These are phyloP conservation scores for Prasinococcaceae sp. DNA, from an alignment of 139 green algal genomes.

Conservation along the genomic window DNA sequence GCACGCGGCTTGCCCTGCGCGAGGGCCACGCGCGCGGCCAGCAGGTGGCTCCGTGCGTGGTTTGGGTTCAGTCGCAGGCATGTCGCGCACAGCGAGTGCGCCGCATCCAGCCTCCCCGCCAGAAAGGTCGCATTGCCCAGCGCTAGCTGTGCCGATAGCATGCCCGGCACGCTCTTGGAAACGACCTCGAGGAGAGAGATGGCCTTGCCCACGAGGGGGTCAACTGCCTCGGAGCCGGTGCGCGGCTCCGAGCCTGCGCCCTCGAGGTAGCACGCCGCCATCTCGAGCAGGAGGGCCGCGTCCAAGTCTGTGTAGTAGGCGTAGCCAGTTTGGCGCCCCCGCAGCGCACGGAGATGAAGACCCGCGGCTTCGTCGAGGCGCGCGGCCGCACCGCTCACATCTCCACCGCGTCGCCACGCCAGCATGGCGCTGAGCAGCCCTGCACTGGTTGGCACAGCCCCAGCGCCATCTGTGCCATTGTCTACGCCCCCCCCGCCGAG, in stretches of 20 bases:
- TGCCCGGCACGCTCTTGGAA: conserved; percentile 17
- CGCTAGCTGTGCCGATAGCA: conserved; percentile 37
- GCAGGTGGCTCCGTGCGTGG: conserved; percentile 34
- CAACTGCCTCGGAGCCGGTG: conserved; percentile 29
- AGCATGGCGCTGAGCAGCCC: conserved; percentile 12
- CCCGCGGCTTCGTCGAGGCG: conserved; percentile 36
- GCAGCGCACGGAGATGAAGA: conserved; percentile 18
- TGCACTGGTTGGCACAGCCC: not conserved
- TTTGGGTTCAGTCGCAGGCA: conserved; percentile 32
- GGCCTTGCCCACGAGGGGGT: conserved; percentile 34
- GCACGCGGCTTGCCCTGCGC: conserved; percentile 15
- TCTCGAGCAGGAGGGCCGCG: conserved; percentile 30
- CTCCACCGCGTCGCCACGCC: not conserved
- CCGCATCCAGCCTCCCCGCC: conserved; percentile 36
- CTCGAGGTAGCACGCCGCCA: conserved; percentile 37
- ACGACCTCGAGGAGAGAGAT: conserved; percentile 32
- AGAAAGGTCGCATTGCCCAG: conserved; percentile 36
- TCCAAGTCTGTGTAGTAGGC: conserved; percentile 30
- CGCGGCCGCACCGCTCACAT: not conserved
- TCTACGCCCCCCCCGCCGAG: not conserved
- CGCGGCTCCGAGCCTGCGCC: conserved; percentile 29
- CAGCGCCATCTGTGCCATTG: no score
- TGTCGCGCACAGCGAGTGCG: conserved; percentile 32
- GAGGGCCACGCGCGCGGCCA: conserved; percentile 42
- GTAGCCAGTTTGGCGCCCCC: conserved; percentile 15